Base-by-base conservation (phyloP, 1,139 yeast species). In the Lodderomyces metapsilosis region DNA sequence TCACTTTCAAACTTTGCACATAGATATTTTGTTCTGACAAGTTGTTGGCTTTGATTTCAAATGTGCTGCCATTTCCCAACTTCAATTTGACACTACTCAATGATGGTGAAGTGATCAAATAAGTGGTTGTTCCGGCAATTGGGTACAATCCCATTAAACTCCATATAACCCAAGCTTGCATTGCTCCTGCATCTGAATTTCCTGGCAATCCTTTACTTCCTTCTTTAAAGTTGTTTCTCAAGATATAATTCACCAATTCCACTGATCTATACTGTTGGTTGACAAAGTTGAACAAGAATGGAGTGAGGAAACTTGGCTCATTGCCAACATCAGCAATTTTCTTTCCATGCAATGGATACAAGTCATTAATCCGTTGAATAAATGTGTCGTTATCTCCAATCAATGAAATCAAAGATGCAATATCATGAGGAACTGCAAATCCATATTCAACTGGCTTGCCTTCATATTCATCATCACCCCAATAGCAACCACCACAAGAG, bases 381-480 rank as follows among this genome's bases (percentile, higher is more conserved):
- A 66, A 63, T 4, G 54, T 52, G 1, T 56, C 59, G 23, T 61
- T 48, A 7, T 55, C 56, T 1, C 71, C 71, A 28, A 61, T 54
- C 28, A 62, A 53, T 5, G 43, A 41, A 9, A 54, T 49, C 39
- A 68, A 53, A 1, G 65, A 56, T n/a, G 48, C 48, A 11, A 65
- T 54, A 44, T 68, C 74, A 46, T 54, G 62, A 2, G 64, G 67
- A 5, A 66, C 66, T 1, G 66, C 56, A 61, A 68, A 64, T 3
- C 66, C 73, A 57, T 87, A 87, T 41, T 76, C 72, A 35, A 85
- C 85, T 32, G 77, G 78, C 51, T 78, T 78, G 12, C 84, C 86
- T 39, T 82, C 86, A 35, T 71, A 69, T 41, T 86, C 78, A 55
- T 87, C 87, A 53, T 88, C 61, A 2, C 55, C 50, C 70, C 69